Evolutionary conservation across 331 rosid species (phyloP).

Genomic region (Erythrophleum ivorense): DNA sequence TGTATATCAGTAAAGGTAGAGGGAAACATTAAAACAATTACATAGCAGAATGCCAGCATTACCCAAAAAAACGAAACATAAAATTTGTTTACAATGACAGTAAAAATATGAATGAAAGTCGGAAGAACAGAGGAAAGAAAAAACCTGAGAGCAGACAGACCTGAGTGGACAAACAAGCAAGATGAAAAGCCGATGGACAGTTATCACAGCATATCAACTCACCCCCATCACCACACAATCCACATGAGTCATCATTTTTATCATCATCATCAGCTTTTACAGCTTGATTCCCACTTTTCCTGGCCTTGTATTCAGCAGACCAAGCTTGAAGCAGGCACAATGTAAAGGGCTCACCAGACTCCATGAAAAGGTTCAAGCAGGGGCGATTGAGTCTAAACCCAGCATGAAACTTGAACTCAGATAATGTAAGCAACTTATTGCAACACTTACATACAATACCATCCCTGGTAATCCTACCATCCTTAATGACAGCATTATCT

Average conservation of each 20-base stretch:
- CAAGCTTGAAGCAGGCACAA: conserved; percentile 98
- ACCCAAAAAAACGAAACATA: conserved; percentile 1
- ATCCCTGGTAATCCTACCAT: conserved; percentile 79
- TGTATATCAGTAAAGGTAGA: neutral
- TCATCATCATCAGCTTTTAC: conserved; percentile 67
- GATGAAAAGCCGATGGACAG: conserved; percentile 96
- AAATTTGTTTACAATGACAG: conserved; percentile 15
- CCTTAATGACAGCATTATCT: conserved; percentile 68
- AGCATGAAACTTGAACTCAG: conserved; percentile 86
- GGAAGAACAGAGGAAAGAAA: conserved; percentile 39
- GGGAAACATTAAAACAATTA: conserved; percentile 29
- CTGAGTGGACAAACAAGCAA: conserved; percentile 82
- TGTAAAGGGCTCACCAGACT: conserved; percentile 87
- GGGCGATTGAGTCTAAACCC: conserved; percentile 87
- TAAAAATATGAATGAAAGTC: conserved; percentile 8
- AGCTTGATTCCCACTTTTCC: conserved; percentile 66
- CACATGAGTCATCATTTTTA: conserved; percentile 92
- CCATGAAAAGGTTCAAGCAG: conserved; percentile 89
- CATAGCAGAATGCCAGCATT: conserved; percentile 18
- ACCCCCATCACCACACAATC: conserved; percentile 96
- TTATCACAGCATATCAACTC: conserved; percentile 94
- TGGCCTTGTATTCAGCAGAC: conserved; percentile 90
- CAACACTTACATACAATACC: conserved; percentile 92
- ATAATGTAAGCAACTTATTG: conserved; percentile 60
- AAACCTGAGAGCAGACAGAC: conserved; percentile 54